phyloP scores from a whole-genome alignment of 73 alveolate species.

The Paramecium tetraurelia region DNA sequence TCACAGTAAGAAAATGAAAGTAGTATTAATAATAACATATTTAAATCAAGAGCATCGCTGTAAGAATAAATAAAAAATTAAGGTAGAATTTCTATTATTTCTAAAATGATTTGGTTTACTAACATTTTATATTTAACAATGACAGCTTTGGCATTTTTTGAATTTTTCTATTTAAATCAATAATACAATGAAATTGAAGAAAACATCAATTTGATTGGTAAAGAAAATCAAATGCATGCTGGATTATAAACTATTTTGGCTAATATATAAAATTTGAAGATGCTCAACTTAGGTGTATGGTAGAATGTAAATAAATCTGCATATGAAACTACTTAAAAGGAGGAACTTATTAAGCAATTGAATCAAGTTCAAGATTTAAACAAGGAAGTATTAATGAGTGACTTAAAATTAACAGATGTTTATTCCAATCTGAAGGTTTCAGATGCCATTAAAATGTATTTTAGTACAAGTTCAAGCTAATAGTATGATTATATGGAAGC shows the following conservation, averaged over 20 bases:
- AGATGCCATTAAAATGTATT: slow-evolving; percentile 1
- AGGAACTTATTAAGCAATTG: neutral
- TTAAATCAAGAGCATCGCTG: neutral
- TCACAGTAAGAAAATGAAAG: neutral
- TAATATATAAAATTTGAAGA: neutral
- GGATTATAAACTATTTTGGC: neutral
- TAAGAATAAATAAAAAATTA: neutral
- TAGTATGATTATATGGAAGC: slow-evolving; percentile 49
- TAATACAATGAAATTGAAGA: slow-evolving; percentile 16
- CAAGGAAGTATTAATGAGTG: neutral
- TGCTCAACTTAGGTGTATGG: slow-evolving; percentile 6
- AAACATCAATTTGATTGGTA: neutral
- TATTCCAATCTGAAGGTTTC: neutral
- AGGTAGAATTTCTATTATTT: neutral
- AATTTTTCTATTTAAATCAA: neutral
- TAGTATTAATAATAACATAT: neutral
- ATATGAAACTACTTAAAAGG: neutral
- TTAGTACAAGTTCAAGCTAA: neutral
- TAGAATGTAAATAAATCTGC: neutral
- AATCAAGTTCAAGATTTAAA: neutral
- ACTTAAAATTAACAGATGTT: neutral
- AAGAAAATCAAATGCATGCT: slow-evolving; percentile 21
- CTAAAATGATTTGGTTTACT: neutral
- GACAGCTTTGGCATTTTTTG: neutral
- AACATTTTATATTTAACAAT: neutral